phyloP scores from a whole-genome alignment of 768 basidiomycete species.

The Multifurca ochricompacta region DNA sequence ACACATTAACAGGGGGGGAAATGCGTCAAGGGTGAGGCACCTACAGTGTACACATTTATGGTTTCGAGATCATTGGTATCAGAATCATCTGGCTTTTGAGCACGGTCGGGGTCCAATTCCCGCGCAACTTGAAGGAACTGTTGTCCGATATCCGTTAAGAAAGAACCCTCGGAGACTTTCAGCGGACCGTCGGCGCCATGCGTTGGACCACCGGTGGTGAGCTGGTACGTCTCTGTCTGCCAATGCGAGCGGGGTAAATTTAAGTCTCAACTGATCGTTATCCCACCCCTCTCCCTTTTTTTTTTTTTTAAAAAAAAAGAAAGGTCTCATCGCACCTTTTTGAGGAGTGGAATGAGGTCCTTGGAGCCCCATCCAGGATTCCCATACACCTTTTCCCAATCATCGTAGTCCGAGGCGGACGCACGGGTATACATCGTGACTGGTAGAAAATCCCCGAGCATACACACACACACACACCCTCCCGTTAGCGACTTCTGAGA shows the following conservation, averaged over 20 bases:
- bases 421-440: conserved; percentile 50
- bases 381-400: too few relatives aligned
- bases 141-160: conserved; percentile 23
- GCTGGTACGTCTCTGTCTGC: conserved; percentile 35
- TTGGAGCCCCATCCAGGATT: conserved; percentile 57
- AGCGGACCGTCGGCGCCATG: conserved; percentile 46
- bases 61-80: too few relatives aligned
- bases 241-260: background rate
- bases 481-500: too few relatives aligned
- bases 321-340: conserved; percentile 48
- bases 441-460: too few relatives aligned
- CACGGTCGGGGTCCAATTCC: too few relatives aligned
- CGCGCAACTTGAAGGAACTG: conserved; percentile 26
- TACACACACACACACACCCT: too few relatives aligned
- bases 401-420: conserved; percentile 57
- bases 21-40: too few relatives aligned
- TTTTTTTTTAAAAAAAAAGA: too few relatives aligned
- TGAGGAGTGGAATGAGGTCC: conserved; percentile 48
- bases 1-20: too few relatives aligned
- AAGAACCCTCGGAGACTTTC: conserved; percentile 27
- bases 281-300: background rate
- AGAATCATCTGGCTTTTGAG: too few relatives aligned
- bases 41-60: too few relatives aligned
- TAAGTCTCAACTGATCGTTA: background rate
- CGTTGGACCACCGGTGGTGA: conserved; percentile 24